Evolutionary conservation across 2,329 filamentous ascomycete genomes (phyloP), one percentile per base, ranked within the genome.

Genomic region (Corynespora cassiicola): DNA sequence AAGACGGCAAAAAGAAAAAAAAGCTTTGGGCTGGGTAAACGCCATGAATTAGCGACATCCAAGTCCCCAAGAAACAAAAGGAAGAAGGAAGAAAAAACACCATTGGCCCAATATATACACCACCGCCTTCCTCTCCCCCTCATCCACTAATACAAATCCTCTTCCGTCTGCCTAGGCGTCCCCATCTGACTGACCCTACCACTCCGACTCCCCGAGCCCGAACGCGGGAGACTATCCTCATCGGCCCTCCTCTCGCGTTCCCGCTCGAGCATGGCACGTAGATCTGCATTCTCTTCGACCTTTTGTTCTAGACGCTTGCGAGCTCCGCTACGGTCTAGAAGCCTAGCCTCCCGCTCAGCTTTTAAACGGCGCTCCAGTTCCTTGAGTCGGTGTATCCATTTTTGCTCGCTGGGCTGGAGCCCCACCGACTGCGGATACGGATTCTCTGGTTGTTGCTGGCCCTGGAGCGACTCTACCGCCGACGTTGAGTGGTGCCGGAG

Each of bases 351-450:
- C 10, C 94, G 76, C 72, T 99, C 94, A 29, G 88, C 85, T 67
- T 96, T 95, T 12, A 99, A 76, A 54, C 95, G 83, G 51, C 86
- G 80, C 74, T 99, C 94, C 53, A 97, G 75, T 63, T 97, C 91
- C 40, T 89, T 84, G 21, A 97, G 76, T 6, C 94, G 76, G 48
- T 95, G 81, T 50, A 95, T 84, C 89, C 90, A 96, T 52, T 87
- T 82, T 50, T 88, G 85, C 54, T 92, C 86, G 24, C 75, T 76
- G 2, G 73, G 72, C 32, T 74, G 68, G 18, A 71, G 54, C 4
- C 68, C 66, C 6, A 63, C 60, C 7, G 63, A 58, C 47, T 40
- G 56, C 2, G 63, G 63, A 31, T 66, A 66, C 3, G 65, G 63
- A 35, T 65, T 59, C 19, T 50, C 42, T 30, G 57, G 24, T 50